These are phyloP conservation scores for Fallopia convolvulus DNA, from an alignment of 148 eudicot species.

Conservation along the genomic window DNA sequence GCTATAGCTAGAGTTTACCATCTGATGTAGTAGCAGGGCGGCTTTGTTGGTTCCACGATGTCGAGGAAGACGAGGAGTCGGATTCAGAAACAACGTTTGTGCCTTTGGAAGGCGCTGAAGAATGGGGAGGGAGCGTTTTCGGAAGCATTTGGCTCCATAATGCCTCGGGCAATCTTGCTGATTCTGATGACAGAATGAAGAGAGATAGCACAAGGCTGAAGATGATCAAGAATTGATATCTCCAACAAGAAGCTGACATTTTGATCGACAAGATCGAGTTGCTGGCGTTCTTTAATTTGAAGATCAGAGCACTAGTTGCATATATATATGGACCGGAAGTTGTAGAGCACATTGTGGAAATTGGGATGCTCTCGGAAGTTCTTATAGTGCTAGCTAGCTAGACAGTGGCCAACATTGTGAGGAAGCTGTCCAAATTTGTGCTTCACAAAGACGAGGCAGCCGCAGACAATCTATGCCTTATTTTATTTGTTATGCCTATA, in stretches of 20 bases:
- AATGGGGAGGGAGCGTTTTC: neutral
- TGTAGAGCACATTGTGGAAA: neutral
- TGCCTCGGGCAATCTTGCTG: conserved; percentile 1
- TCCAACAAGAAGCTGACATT: neutral
- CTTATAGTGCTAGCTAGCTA: neutral
- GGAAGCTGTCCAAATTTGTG: conserved; percentile 2
- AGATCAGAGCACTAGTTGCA: no score
- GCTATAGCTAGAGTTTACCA: neutral
- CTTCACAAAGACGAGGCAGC: neutral
- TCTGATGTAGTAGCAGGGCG: neutral
- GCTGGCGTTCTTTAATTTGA: no score
- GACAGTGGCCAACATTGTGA: neutral
- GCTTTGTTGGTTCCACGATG: neutral
- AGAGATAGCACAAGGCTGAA: neutral
- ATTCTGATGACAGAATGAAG: neutral
- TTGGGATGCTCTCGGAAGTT: neutral
- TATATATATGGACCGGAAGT: neutral
- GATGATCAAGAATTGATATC: neutral
- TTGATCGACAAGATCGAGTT: no score
- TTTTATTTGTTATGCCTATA: neutral
- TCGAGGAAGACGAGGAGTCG: neutral
- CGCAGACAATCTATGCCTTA: neutral
- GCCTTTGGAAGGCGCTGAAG: conserved; percentile 5
- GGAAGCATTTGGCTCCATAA: conserved; percentile 8
- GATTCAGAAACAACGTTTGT: neutral